Evolutionary conservation across 2,329 filamentous ascomycete genomes (phyloP).

Genomic region (Intubia oerlemansii): DNA sequence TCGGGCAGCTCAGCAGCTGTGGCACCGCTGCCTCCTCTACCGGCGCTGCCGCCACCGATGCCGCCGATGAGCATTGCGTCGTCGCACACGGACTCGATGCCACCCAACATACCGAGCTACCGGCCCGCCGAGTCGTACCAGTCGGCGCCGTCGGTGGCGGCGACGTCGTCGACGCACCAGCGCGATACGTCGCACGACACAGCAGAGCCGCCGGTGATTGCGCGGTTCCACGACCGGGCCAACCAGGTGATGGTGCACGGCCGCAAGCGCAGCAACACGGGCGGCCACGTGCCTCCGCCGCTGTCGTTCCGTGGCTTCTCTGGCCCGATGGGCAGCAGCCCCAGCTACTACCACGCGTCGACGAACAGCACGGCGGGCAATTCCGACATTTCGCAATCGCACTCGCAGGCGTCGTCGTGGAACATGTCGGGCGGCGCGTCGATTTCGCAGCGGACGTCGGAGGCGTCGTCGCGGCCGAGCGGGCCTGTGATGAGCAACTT

Average conservation of each 20-base stretch:
- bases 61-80: conserved; percentile 10
- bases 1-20: conserved; percentile 7
- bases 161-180: conserved; percentile 16
- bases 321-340: conserved; percentile 20
- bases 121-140: conserved; percentile 10
- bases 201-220: conserved; percentile 51
- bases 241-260: conserved; percentile 34
- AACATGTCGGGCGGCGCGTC: conserved; percentile 6
- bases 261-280: conserved; percentile 78
- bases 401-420: conserved; percentile 16
- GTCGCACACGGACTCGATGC: conserved; percentile 19
- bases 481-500: conserved; percentile 30
- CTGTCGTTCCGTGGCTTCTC: conserved; percentile 66
- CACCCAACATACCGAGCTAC: conserved; percentile 26
- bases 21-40: too few species aligned
- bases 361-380: conserved; percentile 36
- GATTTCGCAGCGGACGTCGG: conserved; percentile 28
- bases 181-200: conserved; percentile 33
- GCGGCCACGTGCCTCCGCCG: conserved; percentile 48
- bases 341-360: conserved; percentile 21
- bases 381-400: conserved; percentile 31
- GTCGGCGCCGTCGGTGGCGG: conserved; percentile 8
- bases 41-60: conserved; percentile 4
- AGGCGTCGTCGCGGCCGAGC: conserved; percentile 27
- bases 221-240: conserved; percentile 36